A percentile compares a stretch with the other conserved stretches of the same genome.
Evolutionary conservation across 495 filamentous ascomycete species (phyloP).

Genomic region (Xylaria palmicola): DNA sequence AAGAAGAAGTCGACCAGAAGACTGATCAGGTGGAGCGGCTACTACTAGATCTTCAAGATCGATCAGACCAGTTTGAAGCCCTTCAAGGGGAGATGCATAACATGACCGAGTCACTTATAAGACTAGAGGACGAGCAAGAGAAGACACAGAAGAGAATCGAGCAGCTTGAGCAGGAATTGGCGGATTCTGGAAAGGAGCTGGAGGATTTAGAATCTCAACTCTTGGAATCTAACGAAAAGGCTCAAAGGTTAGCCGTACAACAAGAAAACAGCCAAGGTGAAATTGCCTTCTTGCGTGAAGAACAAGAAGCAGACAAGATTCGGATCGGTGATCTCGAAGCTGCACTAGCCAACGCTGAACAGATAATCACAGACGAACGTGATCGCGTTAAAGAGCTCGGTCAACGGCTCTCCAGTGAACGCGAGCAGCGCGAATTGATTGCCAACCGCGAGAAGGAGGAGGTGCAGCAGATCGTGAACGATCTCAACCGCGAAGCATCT

Average conservation of each 20-base stretch:
- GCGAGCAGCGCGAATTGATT: constrained; percentile 81
- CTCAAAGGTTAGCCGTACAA: constrained; percentile 81
- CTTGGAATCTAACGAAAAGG: constrained; percentile 78
- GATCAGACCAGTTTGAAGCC: constrained; percentile 78
- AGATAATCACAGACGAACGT: constrained; percentile 72
- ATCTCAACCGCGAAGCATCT: constrained; percentile 78
- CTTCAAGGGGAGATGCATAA: constrained; percentile 88
- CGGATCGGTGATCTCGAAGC: constrained; percentile 91
- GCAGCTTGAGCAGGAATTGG: constrained; percentile 71
- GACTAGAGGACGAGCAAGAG: constrained; percentile 83
- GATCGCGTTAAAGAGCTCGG: constrained; percentile 79
- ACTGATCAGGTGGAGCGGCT: constrained; percentile 70
- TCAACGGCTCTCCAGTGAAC: constrained; percentile 70
- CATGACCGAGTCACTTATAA: constrained; percentile 78
- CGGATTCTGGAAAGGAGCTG: constrained; percentile 72
- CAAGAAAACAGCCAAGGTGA: constrained; percentile 90
- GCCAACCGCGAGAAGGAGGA: constrained; percentile 88
- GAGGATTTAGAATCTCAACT: constrained; percentile 73
- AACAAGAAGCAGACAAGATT: constrained; percentile 97
- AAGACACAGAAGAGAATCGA: constrained; percentile 60
- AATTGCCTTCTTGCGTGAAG: constrained; percentile 91
- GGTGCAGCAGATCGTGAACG: constrained; percentile 67
- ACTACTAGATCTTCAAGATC: constrained; percentile 64
- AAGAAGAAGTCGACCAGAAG: constrained; percentile 71
- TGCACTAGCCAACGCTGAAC: constrained; percentile 69